These are phyloP conservation scores for Tetrapyrgos nigripes DNA, from an alignment of 1,284 basidiomycete species.

Conservation along the genomic window DNA sequence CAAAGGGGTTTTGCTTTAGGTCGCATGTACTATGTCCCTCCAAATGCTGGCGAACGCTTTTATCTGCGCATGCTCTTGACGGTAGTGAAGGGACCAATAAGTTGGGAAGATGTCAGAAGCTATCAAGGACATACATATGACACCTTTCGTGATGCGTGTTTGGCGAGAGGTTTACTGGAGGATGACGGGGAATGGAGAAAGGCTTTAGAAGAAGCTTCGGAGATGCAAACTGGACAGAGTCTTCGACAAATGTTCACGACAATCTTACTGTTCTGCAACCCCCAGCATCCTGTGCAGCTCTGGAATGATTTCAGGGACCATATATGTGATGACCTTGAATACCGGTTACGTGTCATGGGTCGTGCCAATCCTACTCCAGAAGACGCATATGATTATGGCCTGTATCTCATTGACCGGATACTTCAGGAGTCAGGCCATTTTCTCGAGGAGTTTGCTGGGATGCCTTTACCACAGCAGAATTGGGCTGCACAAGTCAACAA, in stretches of 20 bases:
- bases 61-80: slow-evolving; percentile 45
- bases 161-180: slow-evolving; percentile 47
- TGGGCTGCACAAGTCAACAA: slow-evolving; percentile 38
- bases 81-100: slow-evolving; percentile 39
- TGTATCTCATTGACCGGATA: slow-evolving; percentile 32
- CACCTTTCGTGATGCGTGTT: slow-evolving; percentile 44
- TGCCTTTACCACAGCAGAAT: slow-evolving; percentile 28
- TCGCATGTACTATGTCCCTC: slow-evolving; percentile 41
- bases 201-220: slow-evolving; percentile 47
- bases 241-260: too few relatives aligned
- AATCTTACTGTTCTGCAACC: slow-evolving; percentile 41
- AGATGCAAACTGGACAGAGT: slow-evolving; percentile 47
- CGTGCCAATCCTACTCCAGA: slow-evolving; percentile 23
- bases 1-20: slow-evolving; percentile 36
- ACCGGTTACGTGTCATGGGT: slow-evolving; percentile 20
- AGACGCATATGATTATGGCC: too few relatives aligned
- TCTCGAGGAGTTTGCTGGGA: slow-evolving; percentile 24
- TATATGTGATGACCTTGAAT: slow-evolving; percentile 49
- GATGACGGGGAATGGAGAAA: slow-evolving; percentile 50
- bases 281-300: slow-evolving; percentile 36
- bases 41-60: slow-evolving; percentile 40
- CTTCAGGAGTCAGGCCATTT: slow-evolving; percentile 28
- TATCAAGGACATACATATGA: slow-evolving; percentile 26
- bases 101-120: slow-evolving; percentile 39
- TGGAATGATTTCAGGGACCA: slow-evolving; percentile 41